These are phyloP conservation scores for Scenedesmus sp. DNA, from an alignment of 163 green algal genomes.

Conservation along the genomic window DNA sequence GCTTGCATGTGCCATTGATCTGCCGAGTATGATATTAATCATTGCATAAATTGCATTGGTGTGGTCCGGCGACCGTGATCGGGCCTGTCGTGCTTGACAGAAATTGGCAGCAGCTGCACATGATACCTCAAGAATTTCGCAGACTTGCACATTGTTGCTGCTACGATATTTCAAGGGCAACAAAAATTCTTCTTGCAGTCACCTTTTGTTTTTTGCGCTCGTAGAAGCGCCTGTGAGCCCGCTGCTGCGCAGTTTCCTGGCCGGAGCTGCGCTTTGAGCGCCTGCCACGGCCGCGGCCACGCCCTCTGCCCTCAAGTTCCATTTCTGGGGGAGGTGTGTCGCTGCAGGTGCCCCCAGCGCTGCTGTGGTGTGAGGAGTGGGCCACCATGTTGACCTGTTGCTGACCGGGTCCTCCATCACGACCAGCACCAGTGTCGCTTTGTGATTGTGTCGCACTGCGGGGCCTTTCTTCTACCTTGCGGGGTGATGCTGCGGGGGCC, in stretches of 20 bases:
- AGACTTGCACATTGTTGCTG: neutral
- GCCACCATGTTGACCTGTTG: constrained; percentile 1
- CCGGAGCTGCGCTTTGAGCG: neutral
- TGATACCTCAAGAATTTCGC: neutral
- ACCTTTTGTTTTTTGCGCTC: constrained; percentile 52
- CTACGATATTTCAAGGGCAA: neutral
- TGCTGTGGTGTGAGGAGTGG: neutral
- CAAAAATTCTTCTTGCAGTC: neutral
- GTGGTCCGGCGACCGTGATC: neutral
- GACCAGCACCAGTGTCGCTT: constrained; percentile 3
- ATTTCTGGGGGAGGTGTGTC: neutral
- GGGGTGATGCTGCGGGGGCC: neutral
- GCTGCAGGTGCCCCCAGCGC: neutral
- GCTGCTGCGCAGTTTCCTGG: constrained; percentile 50
- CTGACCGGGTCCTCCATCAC: constrained; percentile 4
- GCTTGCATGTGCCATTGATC: neutral
- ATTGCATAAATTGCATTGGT: neutral
- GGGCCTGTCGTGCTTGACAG: neutral
- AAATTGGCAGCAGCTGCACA: constrained; percentile 19
- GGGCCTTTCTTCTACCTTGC: neutral
- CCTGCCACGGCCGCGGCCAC: neutral
- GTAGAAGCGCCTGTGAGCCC: constrained; percentile 49
- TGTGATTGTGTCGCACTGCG: neutral
- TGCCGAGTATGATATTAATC: neutral
- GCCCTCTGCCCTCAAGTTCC: neutral